Evolutionary conservation across 129 eudicot species (phyloP).

Genomic region (Saposhnikovia divaricata): DNA sequence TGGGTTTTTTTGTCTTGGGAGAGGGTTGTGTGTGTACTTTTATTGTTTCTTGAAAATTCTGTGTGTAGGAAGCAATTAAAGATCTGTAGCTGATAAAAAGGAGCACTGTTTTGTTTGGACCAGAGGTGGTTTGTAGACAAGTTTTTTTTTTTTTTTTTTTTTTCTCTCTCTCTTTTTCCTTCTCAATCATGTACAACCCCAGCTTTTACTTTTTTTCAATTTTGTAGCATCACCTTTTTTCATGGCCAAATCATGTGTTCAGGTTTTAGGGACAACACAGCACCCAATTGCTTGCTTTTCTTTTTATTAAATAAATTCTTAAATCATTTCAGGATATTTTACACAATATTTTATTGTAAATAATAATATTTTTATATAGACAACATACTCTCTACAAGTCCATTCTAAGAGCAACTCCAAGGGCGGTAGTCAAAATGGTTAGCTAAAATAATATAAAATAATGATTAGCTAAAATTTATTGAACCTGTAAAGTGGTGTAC

Average conservation of each 20-base stretch:
- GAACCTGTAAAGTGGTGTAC: too few species aligned
- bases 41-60: constrained; percentile 22
- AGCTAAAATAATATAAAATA: too few species aligned
- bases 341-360: not conserved
- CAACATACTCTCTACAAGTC: not conserved
- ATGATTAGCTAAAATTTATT: too few species aligned
- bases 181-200: not conserved
- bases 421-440: too few species aligned
- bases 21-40: constrained; percentile 1
- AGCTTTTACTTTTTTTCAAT: constrained; percentile 15
- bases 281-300: constrained; percentile 2
- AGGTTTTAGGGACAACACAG: not conserved
- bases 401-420: too few species aligned
- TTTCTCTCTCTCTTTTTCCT: too few species aligned
- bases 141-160: too few species aligned
- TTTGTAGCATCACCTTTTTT: constrained; percentile 18
- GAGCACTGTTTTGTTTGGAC: constrained; percentile 2
- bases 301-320: not conserved
- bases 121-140: not conserved
- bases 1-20: constrained; percentile 9
- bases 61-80: constrained; percentile 1
- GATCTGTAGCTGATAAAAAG: not conserved
- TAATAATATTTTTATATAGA: too few species aligned
- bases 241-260: constrained; percentile 29
- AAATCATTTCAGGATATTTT: not conserved